A percentile compares a stretch with the other conserved stretches of the same genome.
Evolutionary conservation across 2,329 filamentous ascomycete species (phyloP).

Genomic region (Chalaropsis ovoidea): DNA sequence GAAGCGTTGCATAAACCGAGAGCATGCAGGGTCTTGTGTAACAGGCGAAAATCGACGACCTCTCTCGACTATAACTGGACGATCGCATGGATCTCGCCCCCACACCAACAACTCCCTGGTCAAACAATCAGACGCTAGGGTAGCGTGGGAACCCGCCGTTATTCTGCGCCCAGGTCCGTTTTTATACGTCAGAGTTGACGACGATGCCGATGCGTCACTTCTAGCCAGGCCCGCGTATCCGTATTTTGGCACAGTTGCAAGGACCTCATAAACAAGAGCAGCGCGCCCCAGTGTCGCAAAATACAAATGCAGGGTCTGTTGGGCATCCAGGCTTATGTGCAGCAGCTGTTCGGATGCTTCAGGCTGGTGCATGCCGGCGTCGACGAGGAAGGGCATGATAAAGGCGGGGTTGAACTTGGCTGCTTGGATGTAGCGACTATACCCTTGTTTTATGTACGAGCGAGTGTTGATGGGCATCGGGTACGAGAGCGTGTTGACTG

Average conservation of each 20-base stretch:
- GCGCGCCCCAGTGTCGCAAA: slow-evolving; percentile 10
- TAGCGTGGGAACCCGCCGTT: background rate
- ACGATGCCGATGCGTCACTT: background rate
- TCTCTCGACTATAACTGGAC: slow-evolving; percentile 5
- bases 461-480: slow-evolving; percentile 18
- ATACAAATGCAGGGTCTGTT: slow-evolving; percentile 11
- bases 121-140: background rate
- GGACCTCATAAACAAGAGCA: slow-evolving; percentile 5
- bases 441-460: slow-evolving; percentile 22
- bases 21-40: slow-evolving; percentile 1
- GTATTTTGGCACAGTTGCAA: slow-evolving; percentile 8
- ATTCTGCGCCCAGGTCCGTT: background rate
- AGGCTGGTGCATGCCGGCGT: background rate
- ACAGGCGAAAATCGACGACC: slow-evolving; percentile 2
- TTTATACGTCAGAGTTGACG: background rate
- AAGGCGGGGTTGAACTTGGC: slow-evolving; percentile 17
- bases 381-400: slow-evolving; percentile 18
- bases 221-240: background rate
- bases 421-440: slow-evolving; percentile 19
- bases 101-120: background rate
- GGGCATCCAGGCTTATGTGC: slow-evolving; percentile 10
- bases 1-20: slow-evolving; percentile 14
- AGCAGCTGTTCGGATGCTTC: slow-evolving; percentile 6
- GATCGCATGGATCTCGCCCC: slow-evolving; percentile 18
- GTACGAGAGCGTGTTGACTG: slow-evolving; percentile 15